Conservation (phyloP, 164 flowering plant genomes). For the Piper betle region DNA sequence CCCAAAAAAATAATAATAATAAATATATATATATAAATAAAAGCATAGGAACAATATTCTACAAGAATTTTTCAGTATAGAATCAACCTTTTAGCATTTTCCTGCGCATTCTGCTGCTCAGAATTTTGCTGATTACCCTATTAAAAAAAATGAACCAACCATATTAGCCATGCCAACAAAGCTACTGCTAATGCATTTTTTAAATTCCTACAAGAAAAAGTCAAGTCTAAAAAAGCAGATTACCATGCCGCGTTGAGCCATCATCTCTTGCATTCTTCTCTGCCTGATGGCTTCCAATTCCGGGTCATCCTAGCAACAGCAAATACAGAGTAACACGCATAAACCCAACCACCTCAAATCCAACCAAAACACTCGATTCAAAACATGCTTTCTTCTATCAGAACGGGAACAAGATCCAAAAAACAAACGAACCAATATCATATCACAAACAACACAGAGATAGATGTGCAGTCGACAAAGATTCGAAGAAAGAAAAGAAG, state of each 20-base stretch:
- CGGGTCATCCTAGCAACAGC: slow-evolving; percentile 60
- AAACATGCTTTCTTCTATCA: neutral
- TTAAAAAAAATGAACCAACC: neutral
- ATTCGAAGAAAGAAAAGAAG: neutral
- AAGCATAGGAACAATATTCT: neutral
- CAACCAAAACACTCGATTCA: neutral
- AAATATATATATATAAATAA: too few species aligned
- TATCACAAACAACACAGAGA: neutral
- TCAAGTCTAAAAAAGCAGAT: slow-evolving; percentile 3
- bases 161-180: neutral
- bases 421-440: neutral
- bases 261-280: slow-evolving; percentile 96
- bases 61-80: neutral
- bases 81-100: slow-evolving; percentile 77
- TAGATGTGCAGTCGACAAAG: neutral
- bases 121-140: slow-evolving; percentile 64
- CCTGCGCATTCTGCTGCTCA: slow-evolving; percentile 83
- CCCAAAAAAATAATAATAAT: too few species aligned
- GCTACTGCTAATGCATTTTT: neutral
- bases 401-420: too few species aligned
- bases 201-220: neutral
- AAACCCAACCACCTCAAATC: neutral
- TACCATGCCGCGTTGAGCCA: slow-evolving; percentile 78
- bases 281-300: slow-evolving; percentile 94
- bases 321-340: neutral